These are phyloP conservation scores for Diphasiastrum complanatum DNA, from an alignment of 83 land plant species.

Conservation along the genomic window DNA sequence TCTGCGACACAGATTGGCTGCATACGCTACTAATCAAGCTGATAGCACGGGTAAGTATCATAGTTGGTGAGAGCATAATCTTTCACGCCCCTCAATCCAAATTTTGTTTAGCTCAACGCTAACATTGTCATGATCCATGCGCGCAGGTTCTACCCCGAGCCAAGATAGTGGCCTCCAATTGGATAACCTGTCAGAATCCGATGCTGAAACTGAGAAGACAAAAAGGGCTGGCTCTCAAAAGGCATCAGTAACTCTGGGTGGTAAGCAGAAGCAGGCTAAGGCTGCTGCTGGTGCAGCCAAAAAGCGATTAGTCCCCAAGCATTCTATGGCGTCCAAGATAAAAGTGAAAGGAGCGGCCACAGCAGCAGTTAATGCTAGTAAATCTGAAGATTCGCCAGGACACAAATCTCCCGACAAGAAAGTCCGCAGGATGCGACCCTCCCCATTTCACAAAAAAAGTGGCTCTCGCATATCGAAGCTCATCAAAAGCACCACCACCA, in stretches of 20 bases:
- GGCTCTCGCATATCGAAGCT: constrained; percentile 47
- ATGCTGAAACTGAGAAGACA: constrained; percentile 23
- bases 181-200: too few relatives aligned
- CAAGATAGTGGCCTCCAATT: too few relatives aligned
- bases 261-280: constrained; percentile 21
- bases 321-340: constrained; percentile 42
- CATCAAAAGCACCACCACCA: constrained; percentile 6
- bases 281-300: constrained; percentile 13
- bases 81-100: too few relatives aligned
- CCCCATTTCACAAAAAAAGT: constrained; percentile 93
- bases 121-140: too few relatives aligned
- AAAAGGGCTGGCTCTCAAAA: constrained; percentile 30
- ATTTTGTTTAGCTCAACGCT: too few relatives aligned
- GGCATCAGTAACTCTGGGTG: constrained; percentile 20
- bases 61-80: not conserved
- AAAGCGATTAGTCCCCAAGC: constrained; percentile 18
- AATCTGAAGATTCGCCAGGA: constrained; percentile 14
- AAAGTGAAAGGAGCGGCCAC: constrained; percentile 1
- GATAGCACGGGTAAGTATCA: constrained; percentile 32
- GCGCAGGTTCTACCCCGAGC: too few relatives aligned
- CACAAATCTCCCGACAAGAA: constrained; percentile 64
- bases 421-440: constrained; percentile 81
- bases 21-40: constrained; percentile 44
- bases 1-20: constrained; percentile 58
- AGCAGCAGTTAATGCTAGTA: too few relatives aligned